Evolutionary conservation across 192 early-diverging fungal genomes (phyloP).

Genomic region (Helicostylum pulchrum): DNA sequence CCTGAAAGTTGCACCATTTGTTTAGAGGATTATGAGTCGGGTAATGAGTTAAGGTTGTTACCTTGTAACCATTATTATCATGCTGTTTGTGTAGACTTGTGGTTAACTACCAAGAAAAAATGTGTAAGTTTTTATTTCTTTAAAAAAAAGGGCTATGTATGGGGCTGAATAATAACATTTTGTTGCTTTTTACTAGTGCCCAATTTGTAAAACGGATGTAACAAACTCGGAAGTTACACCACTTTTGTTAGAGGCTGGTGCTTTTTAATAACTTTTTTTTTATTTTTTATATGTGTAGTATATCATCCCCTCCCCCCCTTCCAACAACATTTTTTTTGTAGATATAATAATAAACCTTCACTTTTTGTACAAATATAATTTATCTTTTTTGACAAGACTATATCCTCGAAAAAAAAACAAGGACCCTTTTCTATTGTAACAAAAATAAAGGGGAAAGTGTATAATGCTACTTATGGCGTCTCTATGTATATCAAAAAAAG

Average conservation of each 20-base stretch:
- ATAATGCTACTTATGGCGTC: no score
- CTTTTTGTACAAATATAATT: no score
- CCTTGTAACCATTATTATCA: slow-evolving; percentile 93
- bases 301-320: no score
- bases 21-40: slow-evolving; percentile 85
- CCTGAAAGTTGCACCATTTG: slow-evolving; percentile 90
- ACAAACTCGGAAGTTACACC: slow-evolving; percentile 25
- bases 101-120: slow-evolving; percentile 84
- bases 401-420: no score
- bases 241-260: slow-evolving; percentile 12
- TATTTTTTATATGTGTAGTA: not conserved
- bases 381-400: no score
- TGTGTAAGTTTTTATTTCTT: slow-evolving; percentile 62
- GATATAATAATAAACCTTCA: no score
- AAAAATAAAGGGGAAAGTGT: no score
- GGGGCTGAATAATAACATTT: no score
- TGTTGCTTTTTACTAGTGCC: slow-evolving; percentile 12
- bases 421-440: no score
- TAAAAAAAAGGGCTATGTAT: not conserved
- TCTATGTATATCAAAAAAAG: no score
- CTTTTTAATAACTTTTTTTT: not conserved
- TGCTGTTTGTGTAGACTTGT: slow-evolving; percentile 84
- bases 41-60: slow-evolving; percentile 78
- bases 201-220: slow-evolving; percentile 31
- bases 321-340: no score